Conservation (phyloP, 371 early-diverging fungal genomes). For the Coemansia sp. region DNA sequence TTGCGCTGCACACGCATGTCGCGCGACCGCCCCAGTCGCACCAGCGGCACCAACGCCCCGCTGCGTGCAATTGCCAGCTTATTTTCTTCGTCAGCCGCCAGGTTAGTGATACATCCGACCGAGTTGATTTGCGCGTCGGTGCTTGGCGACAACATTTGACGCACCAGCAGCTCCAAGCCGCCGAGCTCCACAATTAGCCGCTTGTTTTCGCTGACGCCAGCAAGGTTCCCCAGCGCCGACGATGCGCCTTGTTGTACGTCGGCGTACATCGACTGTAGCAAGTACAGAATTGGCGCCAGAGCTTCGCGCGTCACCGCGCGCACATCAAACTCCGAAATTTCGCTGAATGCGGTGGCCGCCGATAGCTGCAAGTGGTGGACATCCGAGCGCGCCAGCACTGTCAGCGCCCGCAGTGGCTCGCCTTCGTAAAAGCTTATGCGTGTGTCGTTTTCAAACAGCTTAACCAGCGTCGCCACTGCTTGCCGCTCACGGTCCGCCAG, state of each 20-base stretch:
- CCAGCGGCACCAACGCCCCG: conserved; percentile 77
- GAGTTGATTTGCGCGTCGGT: conserved; percentile 94
- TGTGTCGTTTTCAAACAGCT: conserved; percentile 53
- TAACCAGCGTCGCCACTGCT: conserved; percentile 76
- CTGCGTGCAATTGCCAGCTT: conserved; percentile 84
- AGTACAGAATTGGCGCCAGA: conserved; percentile 77
- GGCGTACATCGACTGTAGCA: conserved; percentile 81
- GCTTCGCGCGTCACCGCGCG: conserved; percentile 77
- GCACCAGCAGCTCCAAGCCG: conserved; percentile 84
- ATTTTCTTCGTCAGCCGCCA: conserved; percentile 89
- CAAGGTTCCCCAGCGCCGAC: conserved; percentile 88
- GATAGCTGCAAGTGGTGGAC: conserved; percentile 85
- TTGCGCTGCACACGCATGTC: conserved; percentile 90
- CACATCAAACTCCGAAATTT: conserved; percentile 84
- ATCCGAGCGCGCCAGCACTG: conserved; percentile 81
- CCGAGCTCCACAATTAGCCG: conserved; percentile 82
- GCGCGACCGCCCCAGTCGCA: conserved; percentile 76
- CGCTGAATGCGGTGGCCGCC: conserved; percentile 89
- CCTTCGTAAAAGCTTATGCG: conserved; percentile 83
- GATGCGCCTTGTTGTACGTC: conserved; percentile 89
- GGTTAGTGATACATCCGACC: conserved; percentile 95
- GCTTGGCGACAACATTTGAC: conserved; percentile 83
- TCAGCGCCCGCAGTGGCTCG: conserved; percentile 75
- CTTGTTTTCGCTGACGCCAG: conserved; percentile 85
- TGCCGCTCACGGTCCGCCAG: conserved; percentile 80